Base-by-base conservation (phyloP, 805 yeast genomes). In the Lipomyces spencermartinsiae region DNA sequence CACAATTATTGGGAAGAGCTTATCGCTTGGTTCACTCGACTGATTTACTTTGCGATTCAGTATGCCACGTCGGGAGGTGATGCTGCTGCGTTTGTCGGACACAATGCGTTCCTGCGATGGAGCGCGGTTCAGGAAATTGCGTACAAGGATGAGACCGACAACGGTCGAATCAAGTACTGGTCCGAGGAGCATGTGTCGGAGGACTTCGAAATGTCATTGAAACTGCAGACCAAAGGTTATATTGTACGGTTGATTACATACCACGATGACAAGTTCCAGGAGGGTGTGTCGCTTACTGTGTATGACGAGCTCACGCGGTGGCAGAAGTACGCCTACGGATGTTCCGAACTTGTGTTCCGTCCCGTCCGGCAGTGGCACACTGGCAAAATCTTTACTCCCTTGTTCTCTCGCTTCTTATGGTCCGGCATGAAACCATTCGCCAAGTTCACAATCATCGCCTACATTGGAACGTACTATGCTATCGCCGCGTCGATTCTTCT, bases 311-410 rank as follows among this genome's bases (percentile, higher is more conserved):
- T 63, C 19, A 43, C 58, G 12, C 56, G 66, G 35, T 63, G 66
- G 66, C 56, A 63, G 65, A 63, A 63, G 33, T 63, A 63, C 39
- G 66, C 66, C 8, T 63, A 63, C 33, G 66, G 66, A 49, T 61
- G 65, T 29, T 46, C 58, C 31, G 66, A 63, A 58, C 64, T 63
- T 6, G 25, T 63, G 46, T 63, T 63, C 53, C 31, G 31, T 25
- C 66, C 66, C 4, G 62, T 63, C 12, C 16, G 22, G 8, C 14
- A 58, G 10, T 63, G 66, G 66, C 46, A 37, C 22, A 35, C 34
- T 4, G 34, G 31, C 31, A 58, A 22, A 19, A 59, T 58, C n/a
- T 46, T 63, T 35, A 61, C 65, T 22, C 66, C 63, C 35, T 25
- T 63, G 29, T 63, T 63, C 29, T 33, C 33, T 49, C 46, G 63